Base-by-base conservation (phyloP, 306 rosid species). In the Albizia julibrissin region DNA sequence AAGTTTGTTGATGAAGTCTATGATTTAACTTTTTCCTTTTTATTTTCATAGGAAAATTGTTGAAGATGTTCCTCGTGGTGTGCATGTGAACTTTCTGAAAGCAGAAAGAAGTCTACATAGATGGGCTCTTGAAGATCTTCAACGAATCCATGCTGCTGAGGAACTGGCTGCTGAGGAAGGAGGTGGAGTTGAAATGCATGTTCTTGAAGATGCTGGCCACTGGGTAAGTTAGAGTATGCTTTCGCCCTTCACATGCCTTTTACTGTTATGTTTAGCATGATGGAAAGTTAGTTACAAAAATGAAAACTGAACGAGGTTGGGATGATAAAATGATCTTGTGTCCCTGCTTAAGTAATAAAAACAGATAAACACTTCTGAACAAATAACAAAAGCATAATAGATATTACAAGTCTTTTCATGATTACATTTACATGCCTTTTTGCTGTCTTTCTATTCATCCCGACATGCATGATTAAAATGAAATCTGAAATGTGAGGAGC, bases 101-200 rank as follows among this genome's bases (percentile, higher is more conserved):
- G 99, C 99, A 49, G 99, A 93, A 91, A 92, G 99, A 88, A 95
- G 99, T 87, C 86, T 95, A 84, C 98, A 95, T 79, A 84, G 98
- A 85, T 95, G 98, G 99, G 98, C 97, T 81, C 97, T 95, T 79
- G 98, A 89, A 86, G 99, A 95, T 82, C 88, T 95, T 78, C 94
- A 82, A 82, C 89, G 99, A 76, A 95, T 95, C 81, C 98, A 93
- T 86, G 96, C 90, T 26, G 99, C 98, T 10, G 97, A 93, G 88
- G 96, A 95, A 83, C 75, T 92, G 80, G 98, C 97, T 52, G 87
- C 76, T 29, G 99, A 93, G 84, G 98, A 92, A 89, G 99, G 96
- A 74, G 99, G 94, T 61, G 99, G 99, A 56, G 99, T 95, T 85
- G 93, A 93, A 86, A 95, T 95, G 98, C 98, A 95, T 52, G 99